Base-by-base conservation (phyloP, 73 alveolate genomes). In the Paraurostyla sp. region DNA sequence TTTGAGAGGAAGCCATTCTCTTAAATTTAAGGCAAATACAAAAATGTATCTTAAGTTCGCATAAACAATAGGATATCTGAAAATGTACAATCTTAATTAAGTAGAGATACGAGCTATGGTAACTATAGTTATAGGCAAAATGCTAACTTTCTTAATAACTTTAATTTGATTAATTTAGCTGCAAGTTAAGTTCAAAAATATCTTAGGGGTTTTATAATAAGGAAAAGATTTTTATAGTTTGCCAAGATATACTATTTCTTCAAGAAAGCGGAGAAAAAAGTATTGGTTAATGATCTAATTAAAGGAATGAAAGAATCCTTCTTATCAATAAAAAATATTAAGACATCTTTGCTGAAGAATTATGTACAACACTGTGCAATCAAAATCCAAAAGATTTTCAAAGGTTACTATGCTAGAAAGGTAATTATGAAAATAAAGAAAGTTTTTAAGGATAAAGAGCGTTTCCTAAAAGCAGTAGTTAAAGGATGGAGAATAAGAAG, bases 401-500 rank as follows among this genome's bases (percentile, higher is more conserved):
- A 49, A 54, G 89, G 80, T 4, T 52, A 23, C 32, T 78, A 78
- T 54, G 62, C 78, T 16, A 78, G 89, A 38, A 78, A 51, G 42
- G 4, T 16, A 23, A n/a, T 51, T 3, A 25, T 78, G 2, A 23
- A 9, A 23, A 54, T 78, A 11, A 49, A 54, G 38, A 78, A 43
- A 54, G 89, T 78, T 7, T 78, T 78, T 27, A 2, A 4, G 0
- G 25, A 30, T 1, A 54, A 40, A 36, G 63, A 78, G 48, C 20
- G 33, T 2, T 4, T 27, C 9, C 16, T 78, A 38, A 33, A 4
- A 9, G 89, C 80, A 36, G 43, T 41, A 6, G 49, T 78, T 11
- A 51, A 54, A n/a, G 89, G 73, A 4, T 78, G 89, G 89, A 78
- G 89, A 54, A 20, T 78, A 32, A 78, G 89, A 54, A 78, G 59